These are phyloP conservation scores for Penicillium sp. DNA, from an alignment of 2,329 filamentous ascomycete genomes.

Conservation along the genomic window DNA sequence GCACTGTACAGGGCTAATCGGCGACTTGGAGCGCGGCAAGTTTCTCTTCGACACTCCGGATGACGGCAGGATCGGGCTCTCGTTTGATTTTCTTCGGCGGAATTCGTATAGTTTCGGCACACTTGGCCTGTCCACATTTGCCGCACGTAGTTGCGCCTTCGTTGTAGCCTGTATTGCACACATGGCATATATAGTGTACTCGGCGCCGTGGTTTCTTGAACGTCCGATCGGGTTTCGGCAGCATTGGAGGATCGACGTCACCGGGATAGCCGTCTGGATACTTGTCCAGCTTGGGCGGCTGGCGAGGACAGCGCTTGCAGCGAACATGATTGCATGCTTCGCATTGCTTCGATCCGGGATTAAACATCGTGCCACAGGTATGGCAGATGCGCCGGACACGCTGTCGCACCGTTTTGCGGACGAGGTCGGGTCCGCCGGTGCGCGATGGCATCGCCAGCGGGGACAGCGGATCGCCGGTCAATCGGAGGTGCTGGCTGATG, in stretches of 20 bases:
- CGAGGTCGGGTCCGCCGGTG: constrained; percentile 62
- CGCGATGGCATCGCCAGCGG: constrained; percentile 53
- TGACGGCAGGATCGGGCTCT: constrained; percentile 36
- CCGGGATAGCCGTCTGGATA: constrained; percentile 44
- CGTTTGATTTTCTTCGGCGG: constrained; percentile 41
- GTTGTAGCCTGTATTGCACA: constrained; percentile 33
- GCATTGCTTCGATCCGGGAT: constrained; percentile 57
- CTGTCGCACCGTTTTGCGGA: constrained; percentile 66
- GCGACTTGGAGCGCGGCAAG: constrained; percentile 23
- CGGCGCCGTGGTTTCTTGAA: constrained; percentile 35
- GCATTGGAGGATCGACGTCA: constrained; percentile 37
- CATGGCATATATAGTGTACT: constrained; percentile 41
- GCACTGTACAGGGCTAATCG: not conserved
- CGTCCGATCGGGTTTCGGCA: constrained; percentile 30
- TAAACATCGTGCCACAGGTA: constrained; percentile 61
- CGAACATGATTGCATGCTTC: constrained; percentile 63
- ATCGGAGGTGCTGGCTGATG: constrained; percentile 12
- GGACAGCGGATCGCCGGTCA: constrained; percentile 27
- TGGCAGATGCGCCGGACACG: constrained; percentile 72
- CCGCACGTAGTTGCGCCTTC: constrained; percentile 31
- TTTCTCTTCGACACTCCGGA: constrained; percentile 37
- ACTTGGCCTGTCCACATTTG: constrained; percentile 40
- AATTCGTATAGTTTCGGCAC: constrained; percentile 38
- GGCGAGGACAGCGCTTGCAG: constrained; percentile 73
- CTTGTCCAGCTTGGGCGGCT: constrained; percentile 52